Percentiles rank a stretch among this genome's conserved stretches.
Conservation (phyloP, 2,329 filamentous ascomycete genomes). For the Colletotrichum australisinense region DNA sequence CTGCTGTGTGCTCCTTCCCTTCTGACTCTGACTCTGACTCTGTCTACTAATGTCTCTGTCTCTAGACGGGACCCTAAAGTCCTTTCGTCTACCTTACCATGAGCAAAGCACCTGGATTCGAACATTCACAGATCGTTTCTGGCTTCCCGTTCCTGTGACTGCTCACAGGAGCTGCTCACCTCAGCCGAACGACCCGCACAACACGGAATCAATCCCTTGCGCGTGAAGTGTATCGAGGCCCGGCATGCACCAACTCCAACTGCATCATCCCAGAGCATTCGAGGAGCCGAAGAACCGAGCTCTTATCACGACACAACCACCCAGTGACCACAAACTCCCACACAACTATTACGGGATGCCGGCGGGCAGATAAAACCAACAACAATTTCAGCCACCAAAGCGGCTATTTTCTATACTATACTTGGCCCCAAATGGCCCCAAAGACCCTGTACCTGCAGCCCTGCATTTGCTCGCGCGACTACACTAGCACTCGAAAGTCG, state of each 20-base stretch:
- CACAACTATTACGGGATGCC: background rate
- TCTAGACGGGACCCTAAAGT: no score
- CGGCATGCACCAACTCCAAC: background rate
- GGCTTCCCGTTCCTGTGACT: no score
- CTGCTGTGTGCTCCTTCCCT: no score
- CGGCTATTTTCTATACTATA: conserved; percentile 14
- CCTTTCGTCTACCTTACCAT: no score
- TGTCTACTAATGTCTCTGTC: no score
- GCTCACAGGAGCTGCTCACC: background rate
- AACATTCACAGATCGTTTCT: no score
- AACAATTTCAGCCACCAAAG: conserved; percentile 6
- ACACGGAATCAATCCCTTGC: background rate
- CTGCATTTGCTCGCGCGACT: background rate
- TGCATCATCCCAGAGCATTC: background rate
- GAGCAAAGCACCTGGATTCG: background rate
- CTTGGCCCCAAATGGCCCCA: background rate
- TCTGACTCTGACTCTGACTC: no score
- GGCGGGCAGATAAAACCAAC: background rate
- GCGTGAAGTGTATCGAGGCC: background rate
- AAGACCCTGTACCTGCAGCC: background rate
- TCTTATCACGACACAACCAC: background rate
- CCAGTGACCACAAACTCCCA: background rate
- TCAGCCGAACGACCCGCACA: background rate
- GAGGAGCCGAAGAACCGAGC: background rate
- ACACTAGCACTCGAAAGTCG: background rate